Conservation (phyloP, 805 yeast genomes). For the Zygosaccharomyces rouxii region DNA sequence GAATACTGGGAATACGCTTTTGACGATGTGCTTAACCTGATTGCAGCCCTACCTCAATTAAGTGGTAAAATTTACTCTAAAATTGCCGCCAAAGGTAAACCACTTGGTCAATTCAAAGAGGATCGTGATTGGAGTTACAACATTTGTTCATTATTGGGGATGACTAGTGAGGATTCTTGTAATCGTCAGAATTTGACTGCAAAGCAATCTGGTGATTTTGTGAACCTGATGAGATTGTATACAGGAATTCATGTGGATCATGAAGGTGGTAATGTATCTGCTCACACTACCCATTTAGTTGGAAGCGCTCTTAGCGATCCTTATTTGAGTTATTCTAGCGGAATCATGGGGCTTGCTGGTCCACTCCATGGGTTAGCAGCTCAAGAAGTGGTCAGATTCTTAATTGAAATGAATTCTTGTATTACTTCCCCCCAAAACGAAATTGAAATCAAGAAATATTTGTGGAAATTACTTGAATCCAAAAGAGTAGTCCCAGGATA, state of each 20-base stretch:
- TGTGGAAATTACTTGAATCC: conserved; percentile 66
- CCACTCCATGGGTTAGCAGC: conserved; percentile 84
- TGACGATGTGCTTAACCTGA: conserved; percentile 65
- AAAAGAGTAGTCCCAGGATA: conserved; percentile 84
- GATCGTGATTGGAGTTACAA: conserved; percentile 69
- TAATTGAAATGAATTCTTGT: conserved; percentile 55
- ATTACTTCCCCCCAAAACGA: conserved; percentile 32
- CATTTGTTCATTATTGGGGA: conserved; percentile 62
- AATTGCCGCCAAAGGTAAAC: conserved; percentile 49
- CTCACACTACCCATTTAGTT: conserved; percentile 73
- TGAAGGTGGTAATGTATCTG: conserved; percentile 82
- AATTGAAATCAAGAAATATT: conserved; percentile 55
- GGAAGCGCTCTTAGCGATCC: conserved; percentile 80
- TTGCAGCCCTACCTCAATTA: conserved; percentile 69
- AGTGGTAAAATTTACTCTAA: conserved; percentile 74
- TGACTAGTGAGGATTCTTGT: conserved; percentile 37
- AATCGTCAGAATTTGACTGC: conserved; percentile 29
- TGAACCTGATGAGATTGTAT: conserved; percentile 67
- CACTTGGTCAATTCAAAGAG: conserved; percentile 48
- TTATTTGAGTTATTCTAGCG: conserved; percentile 69
- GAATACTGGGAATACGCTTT: conserved; percentile 73
- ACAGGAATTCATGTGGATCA: conserved; percentile 75
- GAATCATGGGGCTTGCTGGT: conserved; percentile 79
- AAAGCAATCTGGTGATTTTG: conserved; percentile 51
- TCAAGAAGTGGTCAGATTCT: conserved; percentile 77